Base-by-base conservation (phyloP, 129 eudicot genomes). In the Silybum marianum region DNA sequence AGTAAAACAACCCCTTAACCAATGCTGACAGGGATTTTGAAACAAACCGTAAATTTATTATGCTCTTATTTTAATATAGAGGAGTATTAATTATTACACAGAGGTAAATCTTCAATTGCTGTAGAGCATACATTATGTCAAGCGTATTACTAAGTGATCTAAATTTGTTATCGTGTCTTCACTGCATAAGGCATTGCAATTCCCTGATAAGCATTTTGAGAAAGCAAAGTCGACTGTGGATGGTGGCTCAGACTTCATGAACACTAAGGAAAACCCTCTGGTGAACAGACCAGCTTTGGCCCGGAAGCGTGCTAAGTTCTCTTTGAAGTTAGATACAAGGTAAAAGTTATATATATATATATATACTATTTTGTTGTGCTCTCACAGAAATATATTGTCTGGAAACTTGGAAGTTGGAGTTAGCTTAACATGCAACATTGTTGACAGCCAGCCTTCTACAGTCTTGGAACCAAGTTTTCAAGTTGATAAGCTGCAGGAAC, bases 281-380 rank as follows among this genome's bases (percentile, higher is more conserved):
- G 88, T 71, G 65, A 85, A 90, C 67, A 90, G 97, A 66, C 99
- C 89, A 40, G 93, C 84, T 73, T 80, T 90, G 78, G 95, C 88
- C 66, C 84, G 90, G 34, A 95, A 82, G 82, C 88, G 87, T 80
- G 89, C 97, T 82, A 84, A 78, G 85, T 95, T 95, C 88, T 89
- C 96, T 71, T 30, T 89, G 76, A 89, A 86, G 85, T 88, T 90
- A 44, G 85, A 72, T 73, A 36, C 79, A 73, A 90, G 91, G 97
- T 92, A 84, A 84, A 63, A 28, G 26, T 76, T 63, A 66, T 4
- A 16, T 19, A 18, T 32, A 32, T 30, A 30, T 72, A 32, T 75
- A 69, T 76, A n/a, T 73, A 46, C 51, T 78, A 78, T 32, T 63
- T 81, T 28, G 7, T 80, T 51, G 7, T 44, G 22, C 12, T 63